Evolutionary conservation across 306 rosid genomes (phyloP), one percentile per base, ranked within the genome.

Genomic region (Mimosa pudica): DNA sequence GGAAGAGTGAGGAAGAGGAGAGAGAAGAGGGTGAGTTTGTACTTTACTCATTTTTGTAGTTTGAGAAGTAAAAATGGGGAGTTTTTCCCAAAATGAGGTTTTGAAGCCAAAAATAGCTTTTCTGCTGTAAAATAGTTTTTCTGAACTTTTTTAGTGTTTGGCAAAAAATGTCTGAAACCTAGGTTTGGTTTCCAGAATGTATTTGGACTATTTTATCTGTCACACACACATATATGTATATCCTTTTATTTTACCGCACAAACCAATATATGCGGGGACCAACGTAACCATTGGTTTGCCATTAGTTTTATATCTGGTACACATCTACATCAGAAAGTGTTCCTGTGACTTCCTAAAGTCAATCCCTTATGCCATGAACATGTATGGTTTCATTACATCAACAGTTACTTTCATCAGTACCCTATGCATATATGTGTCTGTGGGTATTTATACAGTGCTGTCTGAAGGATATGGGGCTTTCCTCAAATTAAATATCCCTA

Each of bases 121-220:
- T n/a, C n/a, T n/a, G n/a, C n/a, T n/a, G n/a, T n/a, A n/a, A n/a
- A n/a, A n/a, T n/a, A n/a, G n/a, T n/a, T n/a, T n/a, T n/a, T n/a
- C n/a, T n/a, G n/a, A n/a, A n/a, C n/a, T n/a, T n/a, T n/a, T n/a
- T n/a, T n/a, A n/a, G n/a, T n/a, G n/a, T n/a, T n/a, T n/a, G n/a
- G n/a, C n/a, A n/a, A n/a, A n/a, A n/a, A n/a, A n/a, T n/a, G n/a
- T n/a, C n/a, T n/a, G n/a, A n/a, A n/a, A n/a, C n/a, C n/a, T n/a
- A n/a, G n/a, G n/a, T n/a, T n/a, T n/a, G n/a, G n/a, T n/a, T n/a
- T n/a, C n/a, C n/a, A n/a, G n/a, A 71, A 55, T 77, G 3, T 54
- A 70, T 71, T 86, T 86, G 89, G 89, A 86, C 85, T 81, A 81
- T 81, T 78, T 83, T 80, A 79, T 83, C 78, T 86, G 87, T 81